phyloP scores from a whole-genome alignment of 345 rosid genomes.

The Salix koriyanagi region DNA sequence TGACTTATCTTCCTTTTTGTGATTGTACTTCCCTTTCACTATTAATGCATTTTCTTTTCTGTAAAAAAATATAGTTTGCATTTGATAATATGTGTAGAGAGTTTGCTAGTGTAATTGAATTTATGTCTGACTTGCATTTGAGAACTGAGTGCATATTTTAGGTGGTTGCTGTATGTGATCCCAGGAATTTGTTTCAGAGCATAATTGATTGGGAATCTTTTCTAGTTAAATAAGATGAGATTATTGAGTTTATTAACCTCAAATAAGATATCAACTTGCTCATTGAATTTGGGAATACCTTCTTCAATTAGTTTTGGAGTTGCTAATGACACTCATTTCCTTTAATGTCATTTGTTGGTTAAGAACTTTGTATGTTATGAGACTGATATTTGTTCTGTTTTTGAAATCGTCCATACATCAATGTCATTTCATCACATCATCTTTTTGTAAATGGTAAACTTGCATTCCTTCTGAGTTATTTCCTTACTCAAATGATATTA shows the following conservation, averaged over 20 bases:
- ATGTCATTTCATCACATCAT: not conserved
- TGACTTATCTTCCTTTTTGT: not conserved
- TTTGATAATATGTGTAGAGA: not conserved
- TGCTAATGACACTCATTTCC: not conserved
- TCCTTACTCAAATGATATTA: not conserved
- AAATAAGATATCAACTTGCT: not conserved
- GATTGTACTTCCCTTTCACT: not conserved
- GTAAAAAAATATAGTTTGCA: not conserved
- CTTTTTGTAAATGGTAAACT: not conserved
- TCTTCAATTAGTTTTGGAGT: not conserved
- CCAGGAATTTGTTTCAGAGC: not conserved
- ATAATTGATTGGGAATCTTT: not conserved
- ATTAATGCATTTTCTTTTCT: not conserved
- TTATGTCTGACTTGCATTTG: not conserved
- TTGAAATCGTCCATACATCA: not conserved
- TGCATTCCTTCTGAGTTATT: not conserved
- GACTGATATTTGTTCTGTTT: not conserved
- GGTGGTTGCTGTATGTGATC: not conserved
- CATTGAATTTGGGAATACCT: not conserved
- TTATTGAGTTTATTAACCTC: not conserved
- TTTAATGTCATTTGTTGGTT: not conserved
- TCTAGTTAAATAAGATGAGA: not conserved
- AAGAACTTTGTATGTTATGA: not conserved
- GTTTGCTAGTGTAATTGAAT: not conserved
- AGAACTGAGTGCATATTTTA: not conserved